These are phyloP conservation scores for Vickermania ingenoplastis DNA, from an alignment of 208 protist genomes.

Conservation along the genomic window DNA sequence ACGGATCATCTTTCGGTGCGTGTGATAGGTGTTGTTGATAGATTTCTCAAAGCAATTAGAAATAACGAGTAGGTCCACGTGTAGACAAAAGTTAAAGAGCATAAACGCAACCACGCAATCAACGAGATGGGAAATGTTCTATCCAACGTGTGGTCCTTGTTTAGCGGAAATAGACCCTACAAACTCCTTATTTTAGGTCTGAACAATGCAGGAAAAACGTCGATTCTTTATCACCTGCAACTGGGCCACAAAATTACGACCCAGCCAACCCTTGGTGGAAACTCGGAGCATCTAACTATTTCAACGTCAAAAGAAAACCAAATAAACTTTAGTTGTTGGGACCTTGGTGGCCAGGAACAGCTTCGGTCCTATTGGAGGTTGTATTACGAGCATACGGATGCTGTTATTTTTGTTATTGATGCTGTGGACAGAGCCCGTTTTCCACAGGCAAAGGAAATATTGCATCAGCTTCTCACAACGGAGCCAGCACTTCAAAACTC, in stretches of 20 bases:
- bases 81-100: too few species aligned
- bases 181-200: constrained; percentile 93
- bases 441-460: constrained; percentile 60
- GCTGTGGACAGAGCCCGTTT: constrained; percentile 74
- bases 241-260: constrained; percentile 95
- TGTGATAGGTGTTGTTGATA: too few species aligned
- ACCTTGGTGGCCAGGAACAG: constrained; percentile 93
- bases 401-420: constrained; percentile 92
- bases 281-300: constrained; percentile 94
- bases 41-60: too few species aligned
- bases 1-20: too few species aligned
- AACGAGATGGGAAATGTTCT: constrained; percentile 65
- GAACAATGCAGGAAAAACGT: constrained; percentile 97
- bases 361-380: constrained; percentile 90
- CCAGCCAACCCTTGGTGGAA: constrained; percentile 96
- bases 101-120: too few species aligned
- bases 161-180: constrained; percentile 43
- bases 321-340: constrained; percentile 95
- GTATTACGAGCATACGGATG: constrained; percentile 95
- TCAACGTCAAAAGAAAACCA: constrained; percentile 85
- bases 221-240: constrained; percentile 97
- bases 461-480: constrained; percentile 74
- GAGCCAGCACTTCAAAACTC: constrained; percentile 77
- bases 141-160: constrained; percentile 49
- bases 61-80: too few species aligned